Conservation (phyloP, 768 basidiomycete species). For the Chlorophyllum brunneum region DNA sequence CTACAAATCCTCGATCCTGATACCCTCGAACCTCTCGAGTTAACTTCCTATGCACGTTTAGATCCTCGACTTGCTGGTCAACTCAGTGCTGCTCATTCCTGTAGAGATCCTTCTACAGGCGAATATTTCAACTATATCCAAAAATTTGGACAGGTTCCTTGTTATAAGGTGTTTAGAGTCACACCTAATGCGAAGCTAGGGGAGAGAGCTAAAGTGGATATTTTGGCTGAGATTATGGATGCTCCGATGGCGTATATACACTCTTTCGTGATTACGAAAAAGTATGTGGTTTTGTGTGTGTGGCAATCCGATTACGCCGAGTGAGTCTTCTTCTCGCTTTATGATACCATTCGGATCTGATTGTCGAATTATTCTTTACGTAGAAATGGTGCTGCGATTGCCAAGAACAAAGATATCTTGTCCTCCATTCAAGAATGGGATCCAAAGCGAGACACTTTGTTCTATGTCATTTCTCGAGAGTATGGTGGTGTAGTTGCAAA, state of each 20-base stretch:
- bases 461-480: conserved; percentile 4
- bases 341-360: too few relatives aligned
- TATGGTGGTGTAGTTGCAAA: conserved; percentile 3
- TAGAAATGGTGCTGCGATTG: background rate
- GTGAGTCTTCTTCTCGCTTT: background rate
- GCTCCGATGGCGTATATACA: conserved; percentile 9
- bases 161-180: conserved; percentile 1
- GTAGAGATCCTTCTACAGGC: background rate
- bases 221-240: conserved; percentile 6
- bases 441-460: background rate
- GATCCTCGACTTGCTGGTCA: conserved; percentile 3
- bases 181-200: background rate
- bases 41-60: background rate
- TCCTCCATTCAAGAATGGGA: conserved; percentile 4
- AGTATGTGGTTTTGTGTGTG: background rate
- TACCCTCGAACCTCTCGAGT: conserved; percentile 2
- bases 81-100: conserved; percentile 4
- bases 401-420: background rate
- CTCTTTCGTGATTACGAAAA: conserved; percentile 5
- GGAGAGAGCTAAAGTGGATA: conserved; percentile 1
- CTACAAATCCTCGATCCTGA: conserved; percentile 3
- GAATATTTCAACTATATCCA: conserved; percentile 8
- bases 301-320: conserved; percentile 6
- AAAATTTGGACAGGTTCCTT: background rate
- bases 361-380: too few relatives aligned